These are phyloP conservation scores for Aureobasidium musti DNA, from an alignment of 2,329 filamentous ascomycete genomes.

Conservation along the genomic window DNA sequence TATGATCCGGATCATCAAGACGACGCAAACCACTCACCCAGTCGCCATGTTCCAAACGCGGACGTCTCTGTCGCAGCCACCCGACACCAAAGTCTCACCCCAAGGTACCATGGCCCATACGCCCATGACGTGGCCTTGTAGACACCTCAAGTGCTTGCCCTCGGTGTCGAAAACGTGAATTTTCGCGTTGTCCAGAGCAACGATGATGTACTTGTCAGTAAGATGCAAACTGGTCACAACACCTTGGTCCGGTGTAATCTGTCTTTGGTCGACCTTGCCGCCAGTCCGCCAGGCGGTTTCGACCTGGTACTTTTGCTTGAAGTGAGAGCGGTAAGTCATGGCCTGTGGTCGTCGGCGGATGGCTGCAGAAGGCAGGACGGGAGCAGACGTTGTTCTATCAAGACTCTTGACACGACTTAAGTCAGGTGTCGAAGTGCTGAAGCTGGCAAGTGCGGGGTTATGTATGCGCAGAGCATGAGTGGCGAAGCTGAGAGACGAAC, in stretches of 20 bases:
- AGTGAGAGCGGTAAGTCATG: constrained; percentile 90
- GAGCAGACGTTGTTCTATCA: constrained; percentile 50
- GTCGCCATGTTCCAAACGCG: constrained; percentile 95
- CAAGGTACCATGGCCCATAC: constrained; percentile 99
- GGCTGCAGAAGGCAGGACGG: constrained; percentile 39
- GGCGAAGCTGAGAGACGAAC: constrained; percentile 20
- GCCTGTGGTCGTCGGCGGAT: constrained; percentile 59
- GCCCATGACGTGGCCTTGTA: constrained; percentile 97
- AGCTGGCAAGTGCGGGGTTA: constrained; percentile 35
- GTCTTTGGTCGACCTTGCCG: constrained; percentile 76
- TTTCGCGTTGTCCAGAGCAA: constrained; percentile 95
- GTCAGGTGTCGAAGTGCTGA: constrained; percentile 50
- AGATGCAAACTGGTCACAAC: constrained; percentile 95
- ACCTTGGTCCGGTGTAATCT: constrained; percentile 94
- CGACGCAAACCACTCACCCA: constrained; percentile 62
- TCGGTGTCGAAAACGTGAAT: constrained; percentile 97
- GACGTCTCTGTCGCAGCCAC: constrained; percentile 94
- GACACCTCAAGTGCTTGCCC: constrained; percentile 80
- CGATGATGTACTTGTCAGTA: constrained; percentile 94
- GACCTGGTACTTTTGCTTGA: constrained; percentile 96
- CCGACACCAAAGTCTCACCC: constrained; percentile 92
- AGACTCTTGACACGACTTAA: constrained; percentile 56
- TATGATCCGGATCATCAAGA: neutral
- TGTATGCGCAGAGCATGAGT: constrained; percentile 21
- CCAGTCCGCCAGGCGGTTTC: constrained; percentile 96